Conservation (phyloP, 306 rosid genomes). For the Glycine latifolia region DNA sequence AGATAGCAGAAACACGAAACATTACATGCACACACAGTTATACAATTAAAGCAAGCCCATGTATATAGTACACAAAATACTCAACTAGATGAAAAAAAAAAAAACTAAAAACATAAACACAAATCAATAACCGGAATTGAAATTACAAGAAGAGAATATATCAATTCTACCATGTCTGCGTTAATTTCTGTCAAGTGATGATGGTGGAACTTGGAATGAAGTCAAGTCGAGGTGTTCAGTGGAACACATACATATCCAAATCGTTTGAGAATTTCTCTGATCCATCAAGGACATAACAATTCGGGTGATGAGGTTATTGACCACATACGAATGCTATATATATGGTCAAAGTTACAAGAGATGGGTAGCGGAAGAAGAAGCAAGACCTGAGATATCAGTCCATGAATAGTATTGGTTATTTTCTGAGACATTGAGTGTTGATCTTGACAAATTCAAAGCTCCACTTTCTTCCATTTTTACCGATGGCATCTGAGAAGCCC, state of each 20-base stretch:
- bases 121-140: conserved; percentile 35
- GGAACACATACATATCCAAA: not conserved
- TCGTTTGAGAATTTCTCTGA: conserved; percentile 10
- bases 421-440: conserved; percentile 50
- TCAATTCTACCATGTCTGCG: conserved; percentile 49
- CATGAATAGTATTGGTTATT: conserved; percentile 62
- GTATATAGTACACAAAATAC: conserved; percentile 52
- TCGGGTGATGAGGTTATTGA: not conserved
- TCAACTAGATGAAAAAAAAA: conserved; percentile 20
- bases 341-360: conserved; percentile 56
- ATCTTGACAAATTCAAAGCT: conserved; percentile 55
- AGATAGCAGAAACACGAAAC: conserved; percentile 44
- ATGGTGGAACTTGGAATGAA: conserved; percentile 16
- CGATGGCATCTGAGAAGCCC: conserved; percentile 61
- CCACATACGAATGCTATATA: not conserved
- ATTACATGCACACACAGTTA: conserved; percentile 55
- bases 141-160: conserved; percentile 46
- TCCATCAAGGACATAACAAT: not conserved
- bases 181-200: conserved; percentile 40
- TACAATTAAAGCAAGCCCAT: conserved; percentile 55
- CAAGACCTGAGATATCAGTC: conserved; percentile 75
- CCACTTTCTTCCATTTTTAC: conserved; percentile 67
- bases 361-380: conserved; percentile 69
- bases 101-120: conserved; percentile 22
- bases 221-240: conserved; percentile 18